Conservation (phyloP, 2,329 filamentous ascomycete genomes). For the Epichloe gansuensis region DNA sequence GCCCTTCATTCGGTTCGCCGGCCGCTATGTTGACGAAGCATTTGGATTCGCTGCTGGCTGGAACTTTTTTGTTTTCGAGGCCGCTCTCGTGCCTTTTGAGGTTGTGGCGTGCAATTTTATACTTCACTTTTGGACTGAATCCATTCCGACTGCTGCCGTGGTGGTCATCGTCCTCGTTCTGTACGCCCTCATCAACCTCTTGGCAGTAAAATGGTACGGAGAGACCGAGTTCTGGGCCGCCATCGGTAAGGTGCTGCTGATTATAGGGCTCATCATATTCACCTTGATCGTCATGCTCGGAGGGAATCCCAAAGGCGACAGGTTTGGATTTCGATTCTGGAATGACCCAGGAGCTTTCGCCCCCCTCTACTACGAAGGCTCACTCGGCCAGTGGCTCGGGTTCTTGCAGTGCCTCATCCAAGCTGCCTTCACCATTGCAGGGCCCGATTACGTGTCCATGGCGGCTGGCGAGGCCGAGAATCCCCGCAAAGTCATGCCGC, state of each 20-base stretch:
- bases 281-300: slow-evolving; percentile 77
- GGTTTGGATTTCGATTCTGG: slow-evolving; percentile 60
- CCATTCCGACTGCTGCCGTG: slow-evolving; percentile 44
- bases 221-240: slow-evolving; percentile 68
- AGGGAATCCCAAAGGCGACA: slow-evolving; percentile 60
- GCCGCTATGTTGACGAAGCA: slow-evolving; percentile 61
- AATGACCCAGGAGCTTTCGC: slow-evolving; percentile 57
- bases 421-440: slow-evolving; percentile 54
- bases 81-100: slow-evolving; percentile 54
- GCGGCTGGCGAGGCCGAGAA: slow-evolving; percentile 63
- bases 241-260: slow-evolving; percentile 58
- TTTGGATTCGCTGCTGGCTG: slow-evolving; percentile 62
- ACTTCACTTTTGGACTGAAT: slow-evolving; percentile 49
- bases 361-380: slow-evolving; percentile 48
- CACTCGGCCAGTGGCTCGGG: slow-evolving; percentile 59
- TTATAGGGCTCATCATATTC: slow-evolving; percentile 58
- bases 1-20: slow-evolving; percentile 66
- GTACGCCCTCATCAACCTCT: slow-evolving; percentile 49
- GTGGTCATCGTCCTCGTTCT: slow-evolving; percentile 40
- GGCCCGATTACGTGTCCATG: slow-evolving; percentile 54
- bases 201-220: slow-evolving; percentile 63
- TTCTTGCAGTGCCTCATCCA: slow-evolving; percentile 65
- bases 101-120: slow-evolving; percentile 52
- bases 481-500: slow-evolving; percentile 55
- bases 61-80: slow-evolving; percentile 63